phyloP scores from a whole-genome alignment of 805 yeast genomes.

The Hemisphaericaspora nanyangensis region DNA sequence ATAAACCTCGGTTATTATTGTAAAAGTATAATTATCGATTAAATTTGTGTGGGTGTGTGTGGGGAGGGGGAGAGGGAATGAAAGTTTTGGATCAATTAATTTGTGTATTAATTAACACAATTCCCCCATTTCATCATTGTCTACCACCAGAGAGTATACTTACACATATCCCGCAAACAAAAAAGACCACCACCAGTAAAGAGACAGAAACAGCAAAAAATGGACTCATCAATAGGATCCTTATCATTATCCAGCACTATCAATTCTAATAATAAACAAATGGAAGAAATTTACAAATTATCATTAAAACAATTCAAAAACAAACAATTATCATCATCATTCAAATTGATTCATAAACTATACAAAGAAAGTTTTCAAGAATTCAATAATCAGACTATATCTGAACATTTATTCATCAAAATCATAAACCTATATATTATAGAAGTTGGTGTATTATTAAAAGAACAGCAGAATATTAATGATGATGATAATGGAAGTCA shows the following conservation, averaged over 20 bases:
- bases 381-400: constrained; percentile 19
- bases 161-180: too few species aligned
- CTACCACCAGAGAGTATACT: too few species aligned
- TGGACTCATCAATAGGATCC: not conserved
- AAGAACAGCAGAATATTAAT: too few species aligned
- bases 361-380: constrained; percentile 19
- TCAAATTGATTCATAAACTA: constrained; percentile 19
- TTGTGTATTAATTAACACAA: too few species aligned
- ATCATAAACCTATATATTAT: constrained; percentile 33
- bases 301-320: constrained; percentile 38
- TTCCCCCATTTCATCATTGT: too few species aligned
- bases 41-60: too few species aligned
- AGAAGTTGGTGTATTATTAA: constrained; percentile 24
- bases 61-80: too few species aligned
- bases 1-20: too few species aligned
- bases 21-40: too few species aligned
- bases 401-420: constrained; percentile 28
- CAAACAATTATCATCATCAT: constrained; percentile 33
- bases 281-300: constrained; percentile 24
- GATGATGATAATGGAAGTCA: not conserved
- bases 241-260: not conserved
- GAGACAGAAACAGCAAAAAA: too few species aligned
- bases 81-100: too few species aligned
- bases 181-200: too few species aligned
- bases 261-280: constrained; percentile 3